A percentile compares a stretch with the other conserved stretches of the same genome.
Evolutionary conservation across 2,329 filamentous ascomycete species (phyloP).

Genomic region (Hymenoscyphus fructigenus): DNA sequence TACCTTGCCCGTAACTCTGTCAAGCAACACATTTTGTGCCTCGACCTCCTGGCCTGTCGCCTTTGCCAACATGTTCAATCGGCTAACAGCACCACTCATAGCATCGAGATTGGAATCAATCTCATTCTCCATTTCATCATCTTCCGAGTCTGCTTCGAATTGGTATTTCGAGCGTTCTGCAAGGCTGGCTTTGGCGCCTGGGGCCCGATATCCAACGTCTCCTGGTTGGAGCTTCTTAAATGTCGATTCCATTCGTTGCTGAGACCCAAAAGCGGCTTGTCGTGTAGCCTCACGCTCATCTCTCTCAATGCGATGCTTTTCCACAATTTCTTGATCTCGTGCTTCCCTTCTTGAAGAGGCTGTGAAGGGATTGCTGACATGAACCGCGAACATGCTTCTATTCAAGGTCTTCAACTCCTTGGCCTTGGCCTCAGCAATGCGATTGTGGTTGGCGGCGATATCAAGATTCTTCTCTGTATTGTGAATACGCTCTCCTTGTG

Average conservation of each 20-base stretch:
- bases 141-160: constrained; percentile 58
- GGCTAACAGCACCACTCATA: constrained; percentile 60
- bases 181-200: constrained; percentile 40
- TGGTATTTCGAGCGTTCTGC: constrained; percentile 71
- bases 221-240: constrained; percentile 45
- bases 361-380: constrained; percentile 77
- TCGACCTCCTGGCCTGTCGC: constrained; percentile 76
- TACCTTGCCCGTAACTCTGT: constrained; percentile 77
- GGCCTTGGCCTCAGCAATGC: constrained; percentile 75
- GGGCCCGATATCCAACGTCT: constrained; percentile 32
- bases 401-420: constrained; percentile 83
- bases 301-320: constrained; percentile 65
- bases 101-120: constrained; percentile 66
- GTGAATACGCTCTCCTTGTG: constrained; percentile 77
- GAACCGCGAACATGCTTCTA: constrained; percentile 85
- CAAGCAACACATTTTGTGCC: constrained; percentile 74
- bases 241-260: constrained; percentile 53
- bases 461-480: constrained; percentile 84
- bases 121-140: constrained; percentile 61
- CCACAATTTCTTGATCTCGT: constrained; percentile 67
- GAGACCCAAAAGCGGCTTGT: constrained; percentile 50
- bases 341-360: constrained; percentile 62
- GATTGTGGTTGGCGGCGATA: constrained; percentile 72
- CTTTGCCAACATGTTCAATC: constrained; percentile 70
- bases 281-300: constrained; percentile 65